Percentiles rank a stretch among this genome's conserved stretches.
These are phyloP conservation scores for Lagenaria siceraria DNA, from an alignment of 306 rosid genomes.

Conservation along the genomic window DNA sequence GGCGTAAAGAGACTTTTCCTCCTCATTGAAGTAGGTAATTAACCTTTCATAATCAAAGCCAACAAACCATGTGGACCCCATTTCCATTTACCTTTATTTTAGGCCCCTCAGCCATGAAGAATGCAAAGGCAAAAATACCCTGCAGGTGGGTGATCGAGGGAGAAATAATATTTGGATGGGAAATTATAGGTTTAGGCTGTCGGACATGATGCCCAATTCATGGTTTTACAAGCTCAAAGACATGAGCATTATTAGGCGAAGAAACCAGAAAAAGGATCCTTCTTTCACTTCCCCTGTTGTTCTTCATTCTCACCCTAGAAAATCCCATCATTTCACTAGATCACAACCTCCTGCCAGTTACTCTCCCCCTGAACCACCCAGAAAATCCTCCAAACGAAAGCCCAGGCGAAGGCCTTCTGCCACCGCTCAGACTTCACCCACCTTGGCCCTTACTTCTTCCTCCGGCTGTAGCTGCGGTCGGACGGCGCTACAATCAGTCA, in stretches of 20 bases:
- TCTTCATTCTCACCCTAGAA: conserved; percentile 37
- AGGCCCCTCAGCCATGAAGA: not conserved
- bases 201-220: conserved; percentile 75
- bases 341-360: conserved; percentile 23
- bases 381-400: conserved; percentile 46
- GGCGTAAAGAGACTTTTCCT: not conserved
- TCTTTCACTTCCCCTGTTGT: conserved; percentile 8
- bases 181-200: conserved; percentile 56
- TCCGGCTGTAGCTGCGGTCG: conserved; percentile 27
- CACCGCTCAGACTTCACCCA: conserved; percentile 16
- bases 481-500: not conserved
- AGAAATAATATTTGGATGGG: conserved; percentile 30
- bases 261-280: conserved; percentile 21
- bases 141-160: not conserved
- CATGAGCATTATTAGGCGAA: conserved; percentile 34
- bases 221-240: conserved; percentile 83
- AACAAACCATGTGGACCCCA: not conserved
- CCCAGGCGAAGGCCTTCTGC: conserved; percentile 18
- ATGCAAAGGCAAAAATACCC: not conserved
- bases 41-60: not conserved
- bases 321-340: conserved; percentile 69
- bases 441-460: conserved; percentile 13
- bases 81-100: not conserved
- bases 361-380: conserved; percentile 34
- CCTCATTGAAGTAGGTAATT: not conserved